Evolutionary conservation across 2,329 filamentous ascomycete species (phyloP).

Genomic region (Ilyonectria sp.): DNA sequence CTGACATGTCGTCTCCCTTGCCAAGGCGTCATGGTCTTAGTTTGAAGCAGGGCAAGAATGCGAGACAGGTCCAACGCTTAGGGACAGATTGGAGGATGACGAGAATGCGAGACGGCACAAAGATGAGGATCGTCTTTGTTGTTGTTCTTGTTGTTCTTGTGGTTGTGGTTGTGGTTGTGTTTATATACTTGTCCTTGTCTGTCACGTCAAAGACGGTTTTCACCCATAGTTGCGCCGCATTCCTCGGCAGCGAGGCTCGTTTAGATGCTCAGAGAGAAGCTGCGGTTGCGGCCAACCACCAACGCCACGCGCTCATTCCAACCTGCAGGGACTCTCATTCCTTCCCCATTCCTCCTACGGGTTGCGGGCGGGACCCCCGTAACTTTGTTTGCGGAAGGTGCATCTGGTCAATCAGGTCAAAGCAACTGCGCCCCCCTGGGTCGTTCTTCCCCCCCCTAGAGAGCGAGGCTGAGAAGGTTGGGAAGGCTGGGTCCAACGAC

Average conservation of each 20-base stretch:
- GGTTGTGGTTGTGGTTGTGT: neutral
- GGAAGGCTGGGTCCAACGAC: neutral
- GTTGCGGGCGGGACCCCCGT: neutral
- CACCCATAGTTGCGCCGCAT: neutral
- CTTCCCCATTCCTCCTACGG: neutral
- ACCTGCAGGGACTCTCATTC: neutral
- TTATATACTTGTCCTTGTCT: neutral
- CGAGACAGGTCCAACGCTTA: neutral
- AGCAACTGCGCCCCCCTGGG: neutral
- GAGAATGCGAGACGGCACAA: neutral
- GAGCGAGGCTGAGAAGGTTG: neutral
- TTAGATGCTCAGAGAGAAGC: neutral
- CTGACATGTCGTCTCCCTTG: constrained; percentile 1
- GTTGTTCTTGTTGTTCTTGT: neutral
- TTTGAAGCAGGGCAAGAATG: neutral
- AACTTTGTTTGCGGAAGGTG: neutral
- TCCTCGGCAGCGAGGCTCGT: neutral
- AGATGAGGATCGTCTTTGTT: neutral
- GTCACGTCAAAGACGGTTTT: neutral
- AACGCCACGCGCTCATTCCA: neutral
- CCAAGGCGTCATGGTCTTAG: neutral
- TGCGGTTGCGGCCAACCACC: neutral
- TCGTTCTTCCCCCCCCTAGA: neutral
- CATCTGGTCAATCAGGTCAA: neutral
- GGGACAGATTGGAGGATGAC: neutral